Evolutionary conservation across 768 basidiomycete species (phyloP).

Genomic region (Russula sp.): DNA sequence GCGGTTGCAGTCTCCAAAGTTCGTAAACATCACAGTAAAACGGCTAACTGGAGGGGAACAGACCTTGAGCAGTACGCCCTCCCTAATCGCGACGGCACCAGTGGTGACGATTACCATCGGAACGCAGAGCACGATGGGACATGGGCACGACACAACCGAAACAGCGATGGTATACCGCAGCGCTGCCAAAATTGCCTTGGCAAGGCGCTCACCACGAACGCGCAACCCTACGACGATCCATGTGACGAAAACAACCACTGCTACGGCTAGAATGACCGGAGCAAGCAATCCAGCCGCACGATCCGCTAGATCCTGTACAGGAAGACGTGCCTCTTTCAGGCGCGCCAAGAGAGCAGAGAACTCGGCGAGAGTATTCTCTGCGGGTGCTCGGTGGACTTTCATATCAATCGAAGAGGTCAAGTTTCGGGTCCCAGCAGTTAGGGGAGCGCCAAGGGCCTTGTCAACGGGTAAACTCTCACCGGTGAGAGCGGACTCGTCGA

Average conservation of each 20-base stretch:
- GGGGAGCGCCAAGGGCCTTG: constrained; percentile 37
- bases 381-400: constrained; percentile 38
- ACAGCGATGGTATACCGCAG: constrained; percentile 52
- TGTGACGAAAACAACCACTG: constrained; percentile 40
- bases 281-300: constrained; percentile 48
- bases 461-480: constrained; percentile 43
- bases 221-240: constrained; percentile 40
- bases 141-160: constrained; percentile 54
- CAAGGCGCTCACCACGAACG: constrained; percentile 33
- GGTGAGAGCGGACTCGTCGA: constrained; percentile 46
- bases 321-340: constrained; percentile 41
- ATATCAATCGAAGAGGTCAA: constrained; percentile 38
- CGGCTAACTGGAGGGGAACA: neutral
- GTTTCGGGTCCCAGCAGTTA: constrained; percentile 44
- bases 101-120: constrained; percentile 40
- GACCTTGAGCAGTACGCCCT: constrained; percentile 38
- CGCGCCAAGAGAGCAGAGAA: constrained; percentile 40
- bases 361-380: constrained; percentile 44
- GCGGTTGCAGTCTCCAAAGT: constrained; percentile 19
- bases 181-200: constrained; percentile 38
- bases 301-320: constrained; percentile 50
- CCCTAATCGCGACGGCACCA: constrained; percentile 36
- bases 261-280: constrained; percentile 45
- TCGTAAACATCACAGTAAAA: neutral
- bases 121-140: constrained; percentile 42